Percentiles rank a stretch among this genome's conserved stretches.
phyloP scores from a whole-genome alignment of 768 basidiomycete species.

The Tephrocybe rancida region DNA sequence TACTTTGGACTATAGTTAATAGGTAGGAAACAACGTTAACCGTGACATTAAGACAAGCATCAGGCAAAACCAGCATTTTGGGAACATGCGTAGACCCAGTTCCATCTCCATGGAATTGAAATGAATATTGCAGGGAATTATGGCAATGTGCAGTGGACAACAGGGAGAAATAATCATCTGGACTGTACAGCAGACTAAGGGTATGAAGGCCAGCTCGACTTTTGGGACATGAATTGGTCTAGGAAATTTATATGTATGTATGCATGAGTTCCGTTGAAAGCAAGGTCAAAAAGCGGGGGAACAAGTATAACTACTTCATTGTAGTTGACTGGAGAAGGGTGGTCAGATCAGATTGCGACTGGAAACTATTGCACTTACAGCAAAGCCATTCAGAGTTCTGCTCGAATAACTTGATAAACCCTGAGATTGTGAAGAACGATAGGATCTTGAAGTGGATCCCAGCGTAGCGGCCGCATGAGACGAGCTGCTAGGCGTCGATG shows the following conservation, averaged over 20 bases:
- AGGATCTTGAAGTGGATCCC: slow-evolving; percentile 64
- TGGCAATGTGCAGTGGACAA: slow-evolving; percentile 37
- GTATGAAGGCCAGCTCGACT: slow-evolving; percentile 45
- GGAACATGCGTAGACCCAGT: neutral
- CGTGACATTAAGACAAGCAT: slow-evolving; percentile 4
- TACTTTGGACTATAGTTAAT: slow-evolving; percentile 8
- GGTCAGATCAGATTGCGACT: slow-evolving; percentile 1
- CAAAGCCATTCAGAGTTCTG: slow-evolving; percentile 71
- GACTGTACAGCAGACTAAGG: slow-evolving; percentile 38
- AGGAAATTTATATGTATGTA: slow-evolving; percentile 17
- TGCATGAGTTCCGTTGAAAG: slow-evolving; percentile 22
- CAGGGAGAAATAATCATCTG: slow-evolving; percentile 32
- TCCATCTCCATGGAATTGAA: slow-evolving; percentile 24
- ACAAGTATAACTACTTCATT: slow-evolving; percentile 37
- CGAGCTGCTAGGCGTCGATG: slow-evolving; percentile 59
- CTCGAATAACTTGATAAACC: slow-evolving; percentile 74
- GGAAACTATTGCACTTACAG: slow-evolving; percentile 44
- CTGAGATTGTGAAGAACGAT: slow-evolving; percentile 69
- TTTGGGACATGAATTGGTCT: slow-evolving; percentile 21
- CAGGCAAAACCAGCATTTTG: slow-evolving; percentile 9
- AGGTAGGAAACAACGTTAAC: slow-evolving; percentile 8
- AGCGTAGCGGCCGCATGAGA: slow-evolving; percentile 54
- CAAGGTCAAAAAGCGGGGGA: slow-evolving; percentile 18
- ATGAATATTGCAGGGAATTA: slow-evolving; percentile 33
- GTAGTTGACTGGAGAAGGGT: slow-evolving; percentile 36